Evolutionary conservation across 441 rosid genomes (phyloP).

Genomic region (Adansonia rubrostipa): DNA sequence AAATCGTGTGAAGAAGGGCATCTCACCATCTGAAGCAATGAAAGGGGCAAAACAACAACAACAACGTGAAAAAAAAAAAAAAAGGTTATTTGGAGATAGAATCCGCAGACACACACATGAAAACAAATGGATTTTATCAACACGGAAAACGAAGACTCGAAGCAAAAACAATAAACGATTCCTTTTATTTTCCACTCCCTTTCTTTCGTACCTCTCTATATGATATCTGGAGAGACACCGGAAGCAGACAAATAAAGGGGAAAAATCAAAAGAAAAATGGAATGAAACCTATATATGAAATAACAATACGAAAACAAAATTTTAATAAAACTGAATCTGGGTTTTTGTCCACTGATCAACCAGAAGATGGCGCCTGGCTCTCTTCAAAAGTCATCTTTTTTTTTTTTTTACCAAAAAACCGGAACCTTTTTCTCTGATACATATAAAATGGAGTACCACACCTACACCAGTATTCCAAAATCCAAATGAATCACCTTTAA

Average conservation of each 20-base stretch:
- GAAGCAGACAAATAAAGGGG: constrained; percentile 30
- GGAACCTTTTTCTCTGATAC: neutral
- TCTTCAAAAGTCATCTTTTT: constrained; percentile 12
- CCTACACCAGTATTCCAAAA: constrained; percentile 9
- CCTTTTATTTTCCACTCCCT: constrained; percentile 13
- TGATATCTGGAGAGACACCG: constrained; percentile 27
- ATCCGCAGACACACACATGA: constrained; percentile 67
- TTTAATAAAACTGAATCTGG: constrained; percentile 41
- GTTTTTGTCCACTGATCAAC: constrained; percentile 36
- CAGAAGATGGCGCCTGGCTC: constrained; percentile 9
- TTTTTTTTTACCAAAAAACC: neutral
- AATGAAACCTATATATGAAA: constrained; percentile 35
- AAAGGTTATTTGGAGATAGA: constrained; percentile 36
- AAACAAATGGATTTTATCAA: constrained; percentile 46
- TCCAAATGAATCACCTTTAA: neutral
- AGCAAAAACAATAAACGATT: constrained; percentile 26
- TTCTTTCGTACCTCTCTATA: constrained; percentile 30
- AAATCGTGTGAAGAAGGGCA: constrained; percentile 56
- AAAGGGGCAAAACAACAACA: constrained; percentile 26
- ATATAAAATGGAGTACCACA: neutral
- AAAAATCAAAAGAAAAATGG: constrained; percentile 29
- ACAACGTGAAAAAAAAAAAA: constrained; percentile 13
- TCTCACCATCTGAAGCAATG: constrained; percentile 63
- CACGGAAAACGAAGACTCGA: constrained; percentile 43
- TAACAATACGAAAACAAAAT: constrained; percentile 19